Percentiles rank a stretch among this genome's conserved stretches.
These are phyloP conservation scores for Fusarium staphyleae DNA, from an alignment of 2,329 filamentous ascomycete genomes.

Conservation along the genomic window DNA sequence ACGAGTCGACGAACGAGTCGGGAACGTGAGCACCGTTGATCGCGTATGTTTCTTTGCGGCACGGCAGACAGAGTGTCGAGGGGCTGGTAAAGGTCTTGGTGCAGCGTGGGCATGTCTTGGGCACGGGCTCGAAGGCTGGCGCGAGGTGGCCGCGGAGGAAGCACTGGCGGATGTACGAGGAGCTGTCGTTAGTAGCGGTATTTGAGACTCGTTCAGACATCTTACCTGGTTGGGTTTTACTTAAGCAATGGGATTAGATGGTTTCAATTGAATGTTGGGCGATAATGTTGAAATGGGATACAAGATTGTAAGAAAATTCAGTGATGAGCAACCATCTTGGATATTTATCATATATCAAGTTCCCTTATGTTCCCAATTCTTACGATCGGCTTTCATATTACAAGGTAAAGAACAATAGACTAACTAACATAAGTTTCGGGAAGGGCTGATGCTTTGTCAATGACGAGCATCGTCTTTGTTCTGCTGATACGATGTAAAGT, in stretches of 20 bases:
- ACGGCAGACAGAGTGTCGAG: conserved; percentile 9
- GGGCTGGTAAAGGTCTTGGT: background rate
- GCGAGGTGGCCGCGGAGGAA: conserved; percentile 18
- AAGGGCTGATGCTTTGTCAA: too few relatives aligned
- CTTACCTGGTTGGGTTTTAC: conserved; percentile 4
- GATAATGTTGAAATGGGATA: background rate
- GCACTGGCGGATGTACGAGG: conserved; percentile 6
- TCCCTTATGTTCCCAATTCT: too few relatives aligned
- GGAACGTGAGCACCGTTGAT: background rate
- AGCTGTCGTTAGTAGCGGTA: background rate
- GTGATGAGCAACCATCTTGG: too few relatives aligned
- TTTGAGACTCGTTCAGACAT: background rate
- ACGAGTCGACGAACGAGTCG: conserved; percentile 13
- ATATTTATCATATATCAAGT: too few relatives aligned
- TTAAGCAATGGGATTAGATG: background rate
- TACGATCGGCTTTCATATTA: too few relatives aligned
- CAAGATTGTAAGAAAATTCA: too few relatives aligned
- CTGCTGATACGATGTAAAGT: too few relatives aligned
- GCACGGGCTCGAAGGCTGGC: conserved; percentile 5
- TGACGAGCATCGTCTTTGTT: too few relatives aligned
- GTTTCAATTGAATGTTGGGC: background rate
- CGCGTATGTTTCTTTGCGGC: background rate
- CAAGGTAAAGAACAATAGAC: too few relatives aligned
- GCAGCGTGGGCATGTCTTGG: conserved; percentile 16
- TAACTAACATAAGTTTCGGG: too few relatives aligned